Percentiles rank a stretch among this genome's conserved stretches.
Evolutionary conservation across 192 early-diverging fungal species (phyloP).

Genomic region (Backusella luteola): DNA sequence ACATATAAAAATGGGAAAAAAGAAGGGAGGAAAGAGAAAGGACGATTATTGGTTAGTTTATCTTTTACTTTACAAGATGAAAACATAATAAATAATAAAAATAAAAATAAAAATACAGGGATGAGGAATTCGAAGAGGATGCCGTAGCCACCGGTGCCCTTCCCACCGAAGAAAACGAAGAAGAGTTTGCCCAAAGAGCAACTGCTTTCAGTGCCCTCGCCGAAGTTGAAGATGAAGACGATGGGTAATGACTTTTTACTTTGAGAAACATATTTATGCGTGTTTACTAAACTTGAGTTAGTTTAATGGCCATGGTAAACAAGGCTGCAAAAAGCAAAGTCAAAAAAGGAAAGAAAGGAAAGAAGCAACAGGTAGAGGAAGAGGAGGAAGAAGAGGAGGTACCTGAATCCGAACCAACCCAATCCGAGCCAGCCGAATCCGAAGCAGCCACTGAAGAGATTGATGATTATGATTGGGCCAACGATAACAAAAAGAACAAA

Average conservation of each 20-base stretch:
- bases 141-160: slow-evolving; percentile 37
- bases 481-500: slow-evolving; percentile 46
- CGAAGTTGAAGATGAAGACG: slow-evolving; percentile 40
- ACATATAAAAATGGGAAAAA: slow-evolving; percentile 47
- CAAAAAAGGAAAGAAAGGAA: slow-evolving; percentile 41
- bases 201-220: slow-evolving; percentile 20
- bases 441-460: slow-evolving; percentile 49
- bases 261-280: slow-evolving; percentile 3
- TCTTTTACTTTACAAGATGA: neutral
- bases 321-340: slow-evolving; percentile 53
- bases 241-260: slow-evolving; percentile 28
- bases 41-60: slow-evolving; percentile 55
- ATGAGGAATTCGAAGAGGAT: slow-evolving; percentile 54
- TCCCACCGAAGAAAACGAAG: slow-evolving; percentile 20
- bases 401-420: neutral
- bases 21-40: slow-evolving; percentile 54
- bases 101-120: slow-evolving; percentile 30
- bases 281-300: slow-evolving; percentile 9
- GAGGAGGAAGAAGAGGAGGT: neutral
- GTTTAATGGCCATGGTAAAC: slow-evolving; percentile 46
- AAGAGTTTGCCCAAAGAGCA: slow-evolving; percentile 22
- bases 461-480: slow-evolving; percentile 67
- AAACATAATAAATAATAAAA: neutral
- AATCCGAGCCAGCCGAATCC: neutral
- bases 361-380: slow-evolving; percentile 9